Conservation (phyloP, 2,329 filamentous ascomycete species). For the Apiospora phragmitis region DNA sequence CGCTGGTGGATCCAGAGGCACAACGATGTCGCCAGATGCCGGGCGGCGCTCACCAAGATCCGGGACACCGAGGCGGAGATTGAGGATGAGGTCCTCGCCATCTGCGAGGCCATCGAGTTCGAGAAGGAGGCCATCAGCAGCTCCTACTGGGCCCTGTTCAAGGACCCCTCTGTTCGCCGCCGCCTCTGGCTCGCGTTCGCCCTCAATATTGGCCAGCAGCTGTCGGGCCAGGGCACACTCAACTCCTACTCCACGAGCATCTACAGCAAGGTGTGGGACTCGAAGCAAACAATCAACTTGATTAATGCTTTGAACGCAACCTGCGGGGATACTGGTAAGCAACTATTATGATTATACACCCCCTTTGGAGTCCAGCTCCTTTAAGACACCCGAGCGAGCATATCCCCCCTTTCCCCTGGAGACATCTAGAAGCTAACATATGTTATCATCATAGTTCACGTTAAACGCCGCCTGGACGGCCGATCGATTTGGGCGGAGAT, state of each 20-base stretch:
- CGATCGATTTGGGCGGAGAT: slow-evolving; percentile 69
- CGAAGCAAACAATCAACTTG: slow-evolving; percentile 60
- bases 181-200: slow-evolving; percentile 65
- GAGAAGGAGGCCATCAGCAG: slow-evolving; percentile 68
- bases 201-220: slow-evolving; percentile 70
- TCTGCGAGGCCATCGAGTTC: slow-evolving; percentile 69
- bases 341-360: too few relatives aligned
- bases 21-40: slow-evolving; percentile 60
- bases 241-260: slow-evolving; percentile 75
- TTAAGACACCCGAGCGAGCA: not conserved
- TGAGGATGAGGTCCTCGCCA: slow-evolving; percentile 64
- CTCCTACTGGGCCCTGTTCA: slow-evolving; percentile 67
- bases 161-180: slow-evolving; percentile 67
- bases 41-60: slow-evolving; percentile 56
- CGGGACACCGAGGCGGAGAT: slow-evolving; percentile 66
- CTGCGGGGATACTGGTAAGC: slow-evolving; percentile 61
- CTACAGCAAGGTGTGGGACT: slow-evolving; percentile 69
- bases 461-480: slow-evolving; percentile 73
- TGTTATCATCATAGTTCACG: slow-evolving; percentile 50
- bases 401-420: not conserved
- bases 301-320: slow-evolving; percentile 77
- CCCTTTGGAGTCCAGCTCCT: not conserved
- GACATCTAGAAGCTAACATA: not conserved
- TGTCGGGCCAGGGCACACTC: slow-evolving; percentile 71
- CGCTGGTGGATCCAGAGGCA: slow-evolving; percentile 67